Percentiles rank a stretch among this genome's conserved stretches.
Evolutionary conservation across 768 basidiomycete species (phyloP).

Genomic region (Pleurotus djamor): DNA sequence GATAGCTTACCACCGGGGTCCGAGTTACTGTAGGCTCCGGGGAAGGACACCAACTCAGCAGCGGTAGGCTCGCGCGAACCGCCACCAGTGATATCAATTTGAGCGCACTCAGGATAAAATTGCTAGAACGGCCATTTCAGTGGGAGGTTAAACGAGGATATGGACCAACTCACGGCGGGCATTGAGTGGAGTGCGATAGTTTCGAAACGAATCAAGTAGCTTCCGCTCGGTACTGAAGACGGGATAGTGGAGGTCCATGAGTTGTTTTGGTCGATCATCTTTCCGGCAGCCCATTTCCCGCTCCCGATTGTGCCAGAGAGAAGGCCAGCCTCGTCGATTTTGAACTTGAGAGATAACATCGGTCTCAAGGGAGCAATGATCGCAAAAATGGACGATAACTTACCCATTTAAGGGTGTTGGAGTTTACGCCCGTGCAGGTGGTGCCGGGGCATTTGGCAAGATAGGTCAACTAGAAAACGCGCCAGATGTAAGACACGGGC

Average conservation of each 20-base stretch:
- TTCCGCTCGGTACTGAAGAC: conserved; percentile 36
- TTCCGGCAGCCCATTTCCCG: conserved; percentile 40
- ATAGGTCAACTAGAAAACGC: conserved; percentile 24
- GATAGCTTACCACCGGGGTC: conserved; percentile 37
- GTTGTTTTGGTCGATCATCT: conserved; percentile 42
- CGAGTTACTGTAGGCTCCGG: conserved; percentile 39
- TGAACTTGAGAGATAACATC: conserved; percentile 18
- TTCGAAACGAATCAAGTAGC: conserved; percentile 48
- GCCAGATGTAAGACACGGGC: not conserved
- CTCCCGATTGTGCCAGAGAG: conserved; percentile 35
- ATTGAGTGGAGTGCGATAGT: conserved; percentile 47
- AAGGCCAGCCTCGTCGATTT: conserved; percentile 30
- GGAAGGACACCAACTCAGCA: conserved; percentile 44
- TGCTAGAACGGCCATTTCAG: conserved; percentile 31
- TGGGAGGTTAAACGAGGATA: not conserved
- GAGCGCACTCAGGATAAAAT: conserved; percentile 67
- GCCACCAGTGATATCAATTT: conserved; percentile 38
- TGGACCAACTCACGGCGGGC: conserved; percentile 38
- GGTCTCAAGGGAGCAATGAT: not conserved
- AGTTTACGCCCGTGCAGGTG: conserved; percentile 27
- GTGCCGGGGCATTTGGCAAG: conserved; percentile 29
- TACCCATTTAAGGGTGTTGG: conserved; percentile 26
- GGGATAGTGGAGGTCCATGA: conserved; percentile 46
- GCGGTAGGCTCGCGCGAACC: conserved; percentile 34
- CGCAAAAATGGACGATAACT: not conserved